Percentiles rank a stretch among this genome's conserved stretches.
These are phyloP conservation scores for Ilyonectria robusta DNA, from an alignment of 2,329 filamentous ascomycete genomes.

Conservation along the genomic window DNA sequence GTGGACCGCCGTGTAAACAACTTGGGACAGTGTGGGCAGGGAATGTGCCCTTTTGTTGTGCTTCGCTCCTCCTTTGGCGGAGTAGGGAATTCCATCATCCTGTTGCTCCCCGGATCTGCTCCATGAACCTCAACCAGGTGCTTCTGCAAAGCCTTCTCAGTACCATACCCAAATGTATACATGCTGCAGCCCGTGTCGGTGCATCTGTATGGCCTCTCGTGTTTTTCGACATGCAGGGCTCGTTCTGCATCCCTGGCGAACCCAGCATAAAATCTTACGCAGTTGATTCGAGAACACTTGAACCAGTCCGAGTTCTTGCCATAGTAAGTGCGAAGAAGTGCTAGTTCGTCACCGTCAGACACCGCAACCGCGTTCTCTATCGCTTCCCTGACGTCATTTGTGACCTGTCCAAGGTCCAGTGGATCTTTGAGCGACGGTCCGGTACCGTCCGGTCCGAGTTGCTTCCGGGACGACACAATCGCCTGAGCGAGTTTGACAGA, in stretches of 20 bases:
- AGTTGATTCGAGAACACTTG: constrained; percentile 21
- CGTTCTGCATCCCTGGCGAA: neutral
- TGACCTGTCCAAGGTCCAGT: neutral
- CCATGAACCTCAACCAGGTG: neutral
- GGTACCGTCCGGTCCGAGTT: neutral
- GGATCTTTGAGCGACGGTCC: neutral
- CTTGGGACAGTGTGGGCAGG: neutral
- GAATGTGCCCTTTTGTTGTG: neutral
- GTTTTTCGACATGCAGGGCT: neutral
- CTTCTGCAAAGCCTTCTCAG: neutral
- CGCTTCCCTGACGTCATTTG: neutral
- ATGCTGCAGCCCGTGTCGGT: neutral
- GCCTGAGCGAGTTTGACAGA: neutral
- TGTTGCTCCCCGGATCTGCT: neutral
- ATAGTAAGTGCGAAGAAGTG: constrained; percentile 1
- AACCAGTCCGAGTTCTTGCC: constrained; percentile 16
- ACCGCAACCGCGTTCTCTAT: neutral
- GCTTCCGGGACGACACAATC: neutral
- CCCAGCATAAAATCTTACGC: neutral
- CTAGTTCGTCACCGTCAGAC: neutral
- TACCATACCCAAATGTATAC: neutral
- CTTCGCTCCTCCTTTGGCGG: neutral
- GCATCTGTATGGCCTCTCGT: neutral
- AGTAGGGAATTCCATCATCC: neutral
- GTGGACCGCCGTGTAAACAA: neutral